Base-by-base conservation (phyloP, 2,329 filamentous ascomycete genomes). In the Aspergillus glaucus region DNA sequence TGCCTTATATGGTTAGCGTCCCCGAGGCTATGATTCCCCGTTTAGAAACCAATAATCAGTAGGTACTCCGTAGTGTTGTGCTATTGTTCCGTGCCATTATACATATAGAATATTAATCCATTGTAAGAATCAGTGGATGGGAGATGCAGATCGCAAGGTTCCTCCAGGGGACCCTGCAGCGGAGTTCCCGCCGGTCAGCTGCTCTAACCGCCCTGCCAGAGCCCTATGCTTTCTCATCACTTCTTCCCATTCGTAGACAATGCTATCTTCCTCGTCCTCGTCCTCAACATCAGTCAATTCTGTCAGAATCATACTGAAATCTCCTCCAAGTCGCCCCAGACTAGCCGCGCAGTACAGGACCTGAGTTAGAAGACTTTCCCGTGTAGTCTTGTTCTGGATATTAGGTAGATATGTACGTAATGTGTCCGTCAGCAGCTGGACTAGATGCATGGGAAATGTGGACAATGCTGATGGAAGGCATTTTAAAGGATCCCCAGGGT, bases 311-410 rank as follows among this genome's bases (percentile, higher is more conserved):
- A 95, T 80, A 48, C 91, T 86, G 69, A 98, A 98, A 66, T 98
- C 93, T 1, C 88, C 91, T 2, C 93, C 93, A 0, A 97, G 73
- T 43, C 93, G 80, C 0, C 92, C 92, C 44, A 98, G 73, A 69
- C 91, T 96, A 42, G 89, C 88, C 0, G 92, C 91, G 60, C 90
- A 95, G 69, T 96, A 97, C 7, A 97, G 73, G 0, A 96, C 87
- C 65, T 97, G 92, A 0, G 91, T 97, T 34, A 96, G 72, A 47
- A 97, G 77, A 62, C 89, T 95, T 64, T 97, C 92, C 28, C 90
- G 77, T 0, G 87, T 85, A 21, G 85, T 80, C 54, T 85, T 84
- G 60, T 96, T 91, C 55, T 80, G 81, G 3, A 97, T 82, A 44
- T 87, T 88, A 0, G 90, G 88, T 2, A 97, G 75, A 65, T 96